phyloP scores from a whole-genome alignment of 129 eudicot species.

The carrot (Daucus carota) region DH1_v3.0 NC_030381.2:35648001-35648500 shows the following conservation, averaged over 20 bases:
- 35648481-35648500: constrained; percentile 72
- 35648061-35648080: constrained; percentile 33
- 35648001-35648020: constrained; percentile 11
- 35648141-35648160: constrained; percentile 49
- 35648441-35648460: constrained; percentile 52
- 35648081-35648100: constrained; percentile 66
- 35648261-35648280: constrained; percentile 40
- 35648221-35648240: constrained; percentile 56
- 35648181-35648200: constrained; percentile 74
- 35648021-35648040: constrained; percentile 4
- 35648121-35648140: constrained; percentile 37
- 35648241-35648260: constrained; percentile 81
- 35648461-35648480: constrained; percentile 55
- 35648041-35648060: constrained; percentile 64
- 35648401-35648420: neutral
- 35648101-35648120: constrained; percentile 50
- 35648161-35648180: constrained; percentile 55
- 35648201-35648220: constrained; percentile 83
- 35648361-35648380: constrained; percentile 1
- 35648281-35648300: neutral
- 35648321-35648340: neutral
- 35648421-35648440: neutral
- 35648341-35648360: neutral
- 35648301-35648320: neutral
- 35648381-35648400: neutral